Evolutionary conservation across 2,329 filamentous ascomycete species (phyloP).

Genomic region (Aspergillus hortae): DNA sequence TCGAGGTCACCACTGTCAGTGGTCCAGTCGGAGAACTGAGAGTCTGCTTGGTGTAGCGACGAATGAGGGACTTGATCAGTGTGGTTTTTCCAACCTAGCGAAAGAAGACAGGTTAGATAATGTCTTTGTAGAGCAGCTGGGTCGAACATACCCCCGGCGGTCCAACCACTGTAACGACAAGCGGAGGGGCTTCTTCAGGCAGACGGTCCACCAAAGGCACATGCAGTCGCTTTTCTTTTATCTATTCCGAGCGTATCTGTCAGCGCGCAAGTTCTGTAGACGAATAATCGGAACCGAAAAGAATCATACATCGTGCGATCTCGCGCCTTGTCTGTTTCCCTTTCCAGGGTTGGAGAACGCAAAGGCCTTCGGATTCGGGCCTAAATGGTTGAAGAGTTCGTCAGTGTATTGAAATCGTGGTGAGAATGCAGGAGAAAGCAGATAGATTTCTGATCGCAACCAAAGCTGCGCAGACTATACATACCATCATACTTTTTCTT

Average conservation of each 20-base stretch:
- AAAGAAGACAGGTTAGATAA: constrained; percentile 6
- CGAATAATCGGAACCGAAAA: neutral
- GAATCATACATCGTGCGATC: constrained; percentile 51
- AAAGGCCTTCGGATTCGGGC: constrained; percentile 86
- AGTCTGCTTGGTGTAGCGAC: constrained; percentile 93
- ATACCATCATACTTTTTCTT: constrained; percentile 73
- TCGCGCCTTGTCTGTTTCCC: constrained; percentile 63
- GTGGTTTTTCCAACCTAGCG: constrained; percentile 77
- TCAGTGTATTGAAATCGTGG: neutral
- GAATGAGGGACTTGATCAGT: constrained; percentile 87
- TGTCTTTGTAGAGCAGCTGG: neutral
- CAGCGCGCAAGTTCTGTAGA: constrained; percentile 8
- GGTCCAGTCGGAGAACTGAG: constrained; percentile 86
- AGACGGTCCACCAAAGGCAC: constrained; percentile 94
- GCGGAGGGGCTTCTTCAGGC: constrained; percentile 89
- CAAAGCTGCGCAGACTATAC: constrained; percentile 8
- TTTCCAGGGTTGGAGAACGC: constrained; percentile 78
- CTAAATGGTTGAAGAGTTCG: constrained; percentile 37
- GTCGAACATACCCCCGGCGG: constrained; percentile 69
- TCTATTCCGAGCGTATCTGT: constrained; percentile 46
- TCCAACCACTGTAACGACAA: constrained; percentile 90
- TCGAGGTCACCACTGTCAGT: constrained; percentile 93
- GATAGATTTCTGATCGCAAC: neutral
- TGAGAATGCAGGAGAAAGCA: neutral
- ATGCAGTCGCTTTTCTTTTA: constrained; percentile 94